phyloP scores from a whole-genome alignment of 2,329 filamentous ascomycete species.

The Cryphonectria japonica region DNA sequence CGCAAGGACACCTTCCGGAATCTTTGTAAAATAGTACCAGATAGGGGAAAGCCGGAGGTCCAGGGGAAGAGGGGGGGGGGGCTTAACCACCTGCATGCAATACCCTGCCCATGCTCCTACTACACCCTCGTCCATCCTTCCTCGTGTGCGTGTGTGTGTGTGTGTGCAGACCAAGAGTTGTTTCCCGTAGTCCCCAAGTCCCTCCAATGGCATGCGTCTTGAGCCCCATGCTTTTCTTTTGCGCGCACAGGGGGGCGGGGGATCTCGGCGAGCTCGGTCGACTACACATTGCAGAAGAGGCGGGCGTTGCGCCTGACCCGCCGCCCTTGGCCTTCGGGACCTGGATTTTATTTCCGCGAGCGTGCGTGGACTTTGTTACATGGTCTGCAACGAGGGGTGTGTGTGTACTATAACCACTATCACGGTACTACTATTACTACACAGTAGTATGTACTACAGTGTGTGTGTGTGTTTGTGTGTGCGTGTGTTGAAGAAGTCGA shows the following conservation, averaged over 20 bases:
- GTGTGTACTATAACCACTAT: background rate
- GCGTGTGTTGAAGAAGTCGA: background rate
- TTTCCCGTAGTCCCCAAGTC: background rate
- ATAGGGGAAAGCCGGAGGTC: background rate
- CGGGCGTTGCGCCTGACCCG: slow-evolving; percentile 10
- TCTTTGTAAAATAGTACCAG: background rate
- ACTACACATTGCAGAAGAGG: slow-evolving; percentile 1
- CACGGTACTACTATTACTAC: too few species aligned
- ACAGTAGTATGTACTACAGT: too few species aligned
- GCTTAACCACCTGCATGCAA: slow-evolving; percentile 1
- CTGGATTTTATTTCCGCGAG: background rate
- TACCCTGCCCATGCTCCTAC: background rate
- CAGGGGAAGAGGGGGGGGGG: background rate
- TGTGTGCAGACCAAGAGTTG: background rate
- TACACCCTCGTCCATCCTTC: background rate
- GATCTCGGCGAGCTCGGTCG: slow-evolving; percentile 10
- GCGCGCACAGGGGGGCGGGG: background rate
- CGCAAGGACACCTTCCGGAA: slow-evolving; percentile 12
- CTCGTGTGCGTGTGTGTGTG: background rate
- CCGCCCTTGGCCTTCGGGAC: background rate
- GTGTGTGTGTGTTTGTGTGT: background rate
- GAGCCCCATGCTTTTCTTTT: background rate
- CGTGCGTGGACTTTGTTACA: background rate
- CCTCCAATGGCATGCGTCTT: slow-evolving; percentile 12
- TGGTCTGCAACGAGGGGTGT: background rate